phyloP scores from a whole-genome alignment of 768 basidiomycete genomes.

The Steccherinum ochraceum region DNA sequence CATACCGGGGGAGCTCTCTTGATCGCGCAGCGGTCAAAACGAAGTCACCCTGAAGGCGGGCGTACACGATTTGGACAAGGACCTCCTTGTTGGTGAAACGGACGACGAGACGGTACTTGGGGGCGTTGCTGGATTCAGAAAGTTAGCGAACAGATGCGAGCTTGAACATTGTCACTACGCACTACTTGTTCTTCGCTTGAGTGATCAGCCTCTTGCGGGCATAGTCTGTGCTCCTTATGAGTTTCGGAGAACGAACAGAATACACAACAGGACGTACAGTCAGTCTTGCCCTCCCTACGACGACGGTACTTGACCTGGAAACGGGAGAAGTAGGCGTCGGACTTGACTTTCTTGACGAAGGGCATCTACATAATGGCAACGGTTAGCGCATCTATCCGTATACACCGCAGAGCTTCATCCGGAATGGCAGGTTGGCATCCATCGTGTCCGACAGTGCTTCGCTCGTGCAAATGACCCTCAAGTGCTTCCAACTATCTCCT shows the following conservation, averaged over 20 bases:
- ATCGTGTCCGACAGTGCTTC: conserved; percentile 14
- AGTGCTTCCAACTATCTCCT: not conserved
- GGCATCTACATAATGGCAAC: conserved; percentile 57
- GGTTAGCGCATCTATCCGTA: conserved; percentile 7
- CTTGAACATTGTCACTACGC: conserved; percentile 20
- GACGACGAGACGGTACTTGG: conserved; percentile 97
- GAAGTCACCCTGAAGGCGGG: conserved; percentile 96
- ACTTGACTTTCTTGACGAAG: conserved; percentile 97
- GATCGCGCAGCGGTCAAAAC: conserved; percentile 86
- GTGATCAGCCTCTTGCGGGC: conserved; percentile 95
- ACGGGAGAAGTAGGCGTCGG: conserved; percentile 94
- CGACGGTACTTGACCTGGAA: conserved; percentile 99
- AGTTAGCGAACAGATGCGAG: not conserved
- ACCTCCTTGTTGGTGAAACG: conserved; percentile 98
- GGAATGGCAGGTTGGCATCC: conserved; percentile 22
- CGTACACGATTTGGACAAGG: conserved; percentile 93
- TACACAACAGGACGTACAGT: conserved; percentile 47
- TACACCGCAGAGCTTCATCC: conserved; percentile 22
- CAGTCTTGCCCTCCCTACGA: conserved; percentile 97
- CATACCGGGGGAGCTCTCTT: conserved; percentile 89
- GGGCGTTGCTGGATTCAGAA: conserved; percentile 64
- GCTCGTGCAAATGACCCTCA: not conserved
- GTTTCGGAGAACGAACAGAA: not conserved
- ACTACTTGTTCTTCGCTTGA: conserved; percentile 99
- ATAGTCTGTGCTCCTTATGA: conserved; percentile 68